These are phyloP conservation scores for Auricularia sp. DNA, from an alignment of 768 basidiomycete species.

Conservation along the genomic window DNA sequence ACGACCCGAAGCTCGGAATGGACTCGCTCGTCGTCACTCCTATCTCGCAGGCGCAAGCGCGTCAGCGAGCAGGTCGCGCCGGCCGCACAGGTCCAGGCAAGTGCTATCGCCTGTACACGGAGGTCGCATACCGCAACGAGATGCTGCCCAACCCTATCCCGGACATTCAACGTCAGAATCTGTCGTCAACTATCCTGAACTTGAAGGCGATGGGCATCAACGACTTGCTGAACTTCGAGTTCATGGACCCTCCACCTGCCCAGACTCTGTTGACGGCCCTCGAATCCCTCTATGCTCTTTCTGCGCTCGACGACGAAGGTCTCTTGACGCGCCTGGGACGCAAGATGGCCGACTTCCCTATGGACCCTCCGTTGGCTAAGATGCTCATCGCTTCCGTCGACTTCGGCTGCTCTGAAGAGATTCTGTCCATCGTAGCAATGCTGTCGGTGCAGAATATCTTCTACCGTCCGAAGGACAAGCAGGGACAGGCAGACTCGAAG, in stretches of 20 bases:
- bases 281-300: constrained; percentile 88
- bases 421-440: constrained; percentile 95
- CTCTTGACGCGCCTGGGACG: constrained; percentile 86
- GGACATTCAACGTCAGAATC: constrained; percentile 92
- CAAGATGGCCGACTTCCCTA: constrained; percentile 99
- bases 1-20: constrained; percentile 95
- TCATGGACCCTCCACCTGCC: constrained; percentile 98
- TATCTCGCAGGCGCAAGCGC: constrained; percentile 96
- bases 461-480: constrained; percentile 99
- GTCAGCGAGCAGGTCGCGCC: constrained; percentile 91
- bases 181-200: constrained; percentile 86
- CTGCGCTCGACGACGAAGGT: constrained; percentile 94
- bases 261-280: constrained; percentile 95
- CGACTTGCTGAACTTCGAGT: constrained; percentile 94
- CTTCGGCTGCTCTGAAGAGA: constrained; percentile 95
- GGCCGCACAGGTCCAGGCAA: constrained; percentile 98
- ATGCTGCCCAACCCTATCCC: constrained; percentile 97
- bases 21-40: constrained; percentile 98
- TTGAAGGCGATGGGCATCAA: constrained; percentile 99
- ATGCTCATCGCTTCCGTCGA: constrained; percentile 98
- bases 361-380: constrained; percentile 92
- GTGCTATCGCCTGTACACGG: constrained; percentile 95
- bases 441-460: constrained; percentile 92
- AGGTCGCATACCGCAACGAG: constrained; percentile 96
- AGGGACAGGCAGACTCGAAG: constrained; percentile 97